Evolutionary conservation across 2,329 filamentous ascomycete genomes (phyloP).

Genomic region (Neurospora sp.): DNA sequence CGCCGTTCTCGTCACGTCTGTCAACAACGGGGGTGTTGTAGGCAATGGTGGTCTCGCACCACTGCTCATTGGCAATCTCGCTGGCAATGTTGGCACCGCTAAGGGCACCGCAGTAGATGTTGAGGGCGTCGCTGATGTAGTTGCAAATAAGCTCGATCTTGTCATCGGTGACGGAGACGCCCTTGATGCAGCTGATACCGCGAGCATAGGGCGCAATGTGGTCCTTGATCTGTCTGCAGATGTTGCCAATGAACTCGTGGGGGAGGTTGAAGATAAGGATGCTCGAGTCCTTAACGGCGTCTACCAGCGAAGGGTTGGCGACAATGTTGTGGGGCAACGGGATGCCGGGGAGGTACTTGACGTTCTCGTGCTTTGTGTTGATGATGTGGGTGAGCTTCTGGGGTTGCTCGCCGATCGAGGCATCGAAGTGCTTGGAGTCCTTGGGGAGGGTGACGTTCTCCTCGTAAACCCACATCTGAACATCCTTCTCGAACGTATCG

Average conservation of each 20-base stretch:
- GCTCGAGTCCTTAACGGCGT: constrained; percentile 72
- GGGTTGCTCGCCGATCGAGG: constrained; percentile 49
- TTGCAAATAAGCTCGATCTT: constrained; percentile 88
- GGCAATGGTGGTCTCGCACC: constrained; percentile 92
- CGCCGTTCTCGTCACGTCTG: constrained; percentile 60
- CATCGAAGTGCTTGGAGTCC: constrained; percentile 63
- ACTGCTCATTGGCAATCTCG: constrained; percentile 92
- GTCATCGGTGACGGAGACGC: constrained; percentile 81
- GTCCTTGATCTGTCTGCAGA: constrained; percentile 71
- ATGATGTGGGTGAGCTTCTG: constrained; percentile 88
- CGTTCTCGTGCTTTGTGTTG: constrained; percentile 88
- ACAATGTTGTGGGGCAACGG: constrained; percentile 71
- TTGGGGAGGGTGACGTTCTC: constrained; percentile 71
- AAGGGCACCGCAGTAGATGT: constrained; percentile 93
- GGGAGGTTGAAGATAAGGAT: constrained; percentile 94
- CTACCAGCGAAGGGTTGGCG: constrained; percentile 70
- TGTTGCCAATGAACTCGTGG: constrained; percentile 87
- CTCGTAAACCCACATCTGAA: constrained; percentile 99
- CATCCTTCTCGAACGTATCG: constrained; percentile 73
- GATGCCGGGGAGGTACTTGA: constrained; percentile 94
- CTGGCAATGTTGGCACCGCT: constrained; percentile 94
- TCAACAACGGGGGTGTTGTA: constrained; percentile 90
- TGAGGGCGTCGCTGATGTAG: constrained; percentile 80
- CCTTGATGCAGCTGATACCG: constrained; percentile 96
- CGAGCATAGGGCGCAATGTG: constrained; percentile 86